Conservation (phyloP, 108 stramenopile species). For the Schizochytrium sp. region DNA sequence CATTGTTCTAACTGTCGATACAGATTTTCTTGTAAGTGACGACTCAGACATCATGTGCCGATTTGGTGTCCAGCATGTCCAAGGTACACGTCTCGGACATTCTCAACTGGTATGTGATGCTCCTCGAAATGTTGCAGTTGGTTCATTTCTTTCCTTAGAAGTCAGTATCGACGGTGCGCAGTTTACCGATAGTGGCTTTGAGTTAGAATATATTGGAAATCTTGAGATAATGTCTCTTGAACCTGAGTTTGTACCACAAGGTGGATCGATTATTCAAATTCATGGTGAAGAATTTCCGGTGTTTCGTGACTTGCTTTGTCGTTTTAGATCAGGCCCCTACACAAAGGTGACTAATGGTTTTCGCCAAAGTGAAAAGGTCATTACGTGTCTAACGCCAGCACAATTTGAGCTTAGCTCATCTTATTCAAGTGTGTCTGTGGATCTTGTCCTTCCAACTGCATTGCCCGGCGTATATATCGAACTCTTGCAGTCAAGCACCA, state of each 20-base stretch:
- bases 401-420: background rate
- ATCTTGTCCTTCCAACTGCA: background rate
- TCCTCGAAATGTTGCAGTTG: background rate
- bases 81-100: background rate
- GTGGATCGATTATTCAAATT: background rate
- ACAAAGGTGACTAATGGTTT: background rate
- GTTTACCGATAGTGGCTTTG: constrained; percentile 2
- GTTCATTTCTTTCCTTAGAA: background rate
- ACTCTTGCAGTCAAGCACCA: background rate
- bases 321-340: too few species aligned
- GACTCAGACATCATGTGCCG: background rate
- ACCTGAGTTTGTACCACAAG: background rate
- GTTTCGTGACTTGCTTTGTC: background rate
- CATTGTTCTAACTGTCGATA: background rate
- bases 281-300: background rate
- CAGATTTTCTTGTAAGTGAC: background rate
- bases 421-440: background rate
- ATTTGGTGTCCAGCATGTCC: background rate
- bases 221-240: background rate
- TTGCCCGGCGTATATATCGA: background rate
- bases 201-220: background rate
- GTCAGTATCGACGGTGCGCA: background rate
- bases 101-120: background rate
- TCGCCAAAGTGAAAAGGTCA: background rate
- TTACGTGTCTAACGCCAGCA: background rate